Base-by-base conservation (phyloP, 2,329 filamentous ascomycete genomes). In the Neofusicoccum ribis region DNA sequence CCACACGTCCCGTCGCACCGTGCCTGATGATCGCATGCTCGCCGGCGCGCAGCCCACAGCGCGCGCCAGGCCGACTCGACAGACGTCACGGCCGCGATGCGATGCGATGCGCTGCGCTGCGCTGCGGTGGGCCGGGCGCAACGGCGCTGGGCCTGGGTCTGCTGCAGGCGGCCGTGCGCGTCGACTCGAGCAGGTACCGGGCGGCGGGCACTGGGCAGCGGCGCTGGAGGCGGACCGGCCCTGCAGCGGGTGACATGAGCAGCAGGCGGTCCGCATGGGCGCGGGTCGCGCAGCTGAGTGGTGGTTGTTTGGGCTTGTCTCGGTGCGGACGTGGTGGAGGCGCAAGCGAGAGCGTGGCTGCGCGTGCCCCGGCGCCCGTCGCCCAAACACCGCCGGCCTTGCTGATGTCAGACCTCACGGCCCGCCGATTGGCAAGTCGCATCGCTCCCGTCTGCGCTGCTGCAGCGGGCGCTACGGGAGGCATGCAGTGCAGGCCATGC, bases 361-460 rank as follows among this genome's bases (percentile, higher is more conserved):
- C 50, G 50, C 31, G 20, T 51, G 47, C 47, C 15, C 6, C 27
- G 5, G 27, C 27, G 27, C 27, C 27, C 37, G 11, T 39, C 37
- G 11, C 37, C 34, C 23, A n/a, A 37, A 15, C 50, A 11, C 15
- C 31, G n/a, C 31, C 17, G 11, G 34, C 27, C 11, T 11, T 15
- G 56, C 59, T 62, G 59, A 62, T 62, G 59, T 62, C 59, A 62
- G 59, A 37, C n/a, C 34, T 36, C 20, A 34, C 27, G 50, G 9
- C 31, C 14, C 17, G 14, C 31, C 34, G 50, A 52, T 34, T 50
- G 47, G 27, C 47, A 34, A 34, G 47, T 15, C 47, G 47, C 23
- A 23, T 23, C 17, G n/a, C 43, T 46, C 27, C 5, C 27, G 43
- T 7, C 37, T 9, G 51, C 36, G 51, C n/a, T 39, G 12, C 51